Base-by-base conservation (phyloP, 495 filamentous ascomycete species). In the Tuber borchii region DNA sequence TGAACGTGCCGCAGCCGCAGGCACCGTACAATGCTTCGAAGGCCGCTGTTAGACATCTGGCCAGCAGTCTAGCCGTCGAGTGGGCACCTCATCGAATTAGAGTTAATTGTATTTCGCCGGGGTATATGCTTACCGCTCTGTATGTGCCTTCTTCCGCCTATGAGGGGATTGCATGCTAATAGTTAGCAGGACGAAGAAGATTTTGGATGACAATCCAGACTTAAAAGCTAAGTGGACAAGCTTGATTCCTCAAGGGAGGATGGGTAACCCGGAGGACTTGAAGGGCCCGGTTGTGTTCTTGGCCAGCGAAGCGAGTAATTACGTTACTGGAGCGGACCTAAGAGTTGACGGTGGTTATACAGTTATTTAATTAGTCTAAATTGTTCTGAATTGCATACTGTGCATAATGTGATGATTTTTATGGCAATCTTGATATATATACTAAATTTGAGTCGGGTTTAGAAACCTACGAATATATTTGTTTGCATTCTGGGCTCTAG, bases 121-220 rank as follows among this genome's bases (percentile, higher is more conserved):
- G 94, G 31, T 97, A 97, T 84, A 96, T 97, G 94, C 85, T 97
- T 78, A 98, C 95, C 31, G 93, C 93, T 70, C 84, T 98, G 93
- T 93, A 85, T 87, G 88, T 87, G 39, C 61, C 45, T 31, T 70
- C 20, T 46, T 68, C 44, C 20, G 7, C 43, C 4, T 40, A 71
- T 71, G 43, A 16, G 17, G 69, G 12, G 14, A 26, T 37, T 34
- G 14, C 8, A n/a, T 39, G 42, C 44, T 42, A 7, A 71, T 34
- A 65, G 72, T 43, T 44, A 44, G 40, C 77, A 96, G 93, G 51
- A 97, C 95, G 31, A 90, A 94, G 85, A 97, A 96, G 85, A 97
- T 98, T 78, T 88, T 97, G 45, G 91, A 97, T 74, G 92, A 97
- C 71, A 97, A 96, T 78, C 94, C 93, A 61, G 92, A 96, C 39